Conservation (phyloP, 495 filamentous ascomycete genomes). For the Penicillium waksmanii region DNA sequence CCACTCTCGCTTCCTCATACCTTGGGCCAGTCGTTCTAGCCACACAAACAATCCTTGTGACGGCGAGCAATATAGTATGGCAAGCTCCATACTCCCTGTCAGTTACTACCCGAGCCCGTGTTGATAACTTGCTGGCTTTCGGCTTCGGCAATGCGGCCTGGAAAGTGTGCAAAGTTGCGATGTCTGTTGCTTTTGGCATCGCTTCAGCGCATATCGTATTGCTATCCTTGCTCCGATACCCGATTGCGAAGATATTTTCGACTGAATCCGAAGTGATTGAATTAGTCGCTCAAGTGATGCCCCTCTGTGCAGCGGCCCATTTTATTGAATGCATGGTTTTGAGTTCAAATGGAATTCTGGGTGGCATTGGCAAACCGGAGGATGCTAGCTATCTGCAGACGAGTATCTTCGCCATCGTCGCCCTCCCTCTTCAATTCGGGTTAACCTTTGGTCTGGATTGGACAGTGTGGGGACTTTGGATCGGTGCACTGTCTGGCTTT, state of each 20-base stretch:
- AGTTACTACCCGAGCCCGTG: background rate
- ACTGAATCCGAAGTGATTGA: background rate
- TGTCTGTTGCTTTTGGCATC: background rate
- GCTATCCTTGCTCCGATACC: background rate
- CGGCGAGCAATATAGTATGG: background rate
- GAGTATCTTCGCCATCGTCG: background rate
- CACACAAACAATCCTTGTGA: background rate
- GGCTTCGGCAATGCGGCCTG: background rate
- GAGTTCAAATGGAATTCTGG: background rate
- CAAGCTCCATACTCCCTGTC: background rate
- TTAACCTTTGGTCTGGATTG: constrained; percentile 1
- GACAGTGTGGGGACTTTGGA: constrained; percentile 3
- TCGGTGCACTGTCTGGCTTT: background rate
- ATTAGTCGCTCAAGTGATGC: constrained; percentile 3
- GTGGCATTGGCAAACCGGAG: constrained; percentile 1
- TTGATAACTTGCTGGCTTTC: background rate
- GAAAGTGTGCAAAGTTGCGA: background rate
- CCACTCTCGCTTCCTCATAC: constrained; percentile 2
- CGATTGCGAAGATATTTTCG: background rate
- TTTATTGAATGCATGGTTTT: background rate
- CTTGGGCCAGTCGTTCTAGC: constrained; percentile 1
- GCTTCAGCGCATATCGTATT: background rate
- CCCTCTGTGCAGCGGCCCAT: background rate
- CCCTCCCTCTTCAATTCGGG: background rate
- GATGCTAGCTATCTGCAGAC: background rate